Evolutionary conservation across 2,329 filamentous ascomycete genomes (phyloP).

Genomic region (Cladorrhinum sp.): DNA sequence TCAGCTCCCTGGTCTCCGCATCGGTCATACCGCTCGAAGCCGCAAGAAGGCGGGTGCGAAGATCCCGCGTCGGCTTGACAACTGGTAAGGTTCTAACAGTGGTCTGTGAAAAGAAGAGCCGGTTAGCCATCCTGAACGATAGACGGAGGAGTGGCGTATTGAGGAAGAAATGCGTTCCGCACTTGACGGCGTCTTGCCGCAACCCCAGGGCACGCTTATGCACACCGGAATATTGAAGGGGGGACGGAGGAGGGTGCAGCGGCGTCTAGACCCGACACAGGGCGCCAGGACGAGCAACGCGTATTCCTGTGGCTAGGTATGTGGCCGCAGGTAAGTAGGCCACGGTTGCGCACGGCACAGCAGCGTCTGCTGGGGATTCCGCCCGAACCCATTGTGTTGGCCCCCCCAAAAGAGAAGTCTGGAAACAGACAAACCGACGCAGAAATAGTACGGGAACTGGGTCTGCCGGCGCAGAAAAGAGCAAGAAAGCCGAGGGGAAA

Average conservation of each 20-base stretch:
- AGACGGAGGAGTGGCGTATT: neutral
- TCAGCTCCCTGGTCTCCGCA: slow-evolving; percentile 71
- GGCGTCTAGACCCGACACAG: neutral
- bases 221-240: slow-evolving; percentile 6
- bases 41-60: slow-evolving; percentile 75
- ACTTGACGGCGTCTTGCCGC: slow-evolving; percentile 1
- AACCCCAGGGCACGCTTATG: slow-evolving; percentile 3
- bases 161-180: neutral
- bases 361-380: neutral
- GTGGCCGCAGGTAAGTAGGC: neutral
- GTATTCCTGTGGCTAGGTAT: neutral
- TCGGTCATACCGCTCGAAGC: slow-evolving; percentile 72
- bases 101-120: slow-evolving; percentile 46
- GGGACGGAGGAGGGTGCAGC: neutral
- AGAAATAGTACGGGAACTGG: slow-evolving; percentile 2
- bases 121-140: slow-evolving; percentile 7
- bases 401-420: slow-evolving; percentile 1
- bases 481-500: slow-evolving; percentile 6
- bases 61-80: slow-evolving; percentile 73
- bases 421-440: neutral
- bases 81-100: slow-evolving; percentile 64
- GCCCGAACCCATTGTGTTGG: slow-evolving; percentile 1
- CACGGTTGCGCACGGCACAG: neutral
- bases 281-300: too few species aligned
- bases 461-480: neutral